Base-by-base conservation (phyloP, 805 yeast species). In the Yamadazyma laniorum region DNA sequence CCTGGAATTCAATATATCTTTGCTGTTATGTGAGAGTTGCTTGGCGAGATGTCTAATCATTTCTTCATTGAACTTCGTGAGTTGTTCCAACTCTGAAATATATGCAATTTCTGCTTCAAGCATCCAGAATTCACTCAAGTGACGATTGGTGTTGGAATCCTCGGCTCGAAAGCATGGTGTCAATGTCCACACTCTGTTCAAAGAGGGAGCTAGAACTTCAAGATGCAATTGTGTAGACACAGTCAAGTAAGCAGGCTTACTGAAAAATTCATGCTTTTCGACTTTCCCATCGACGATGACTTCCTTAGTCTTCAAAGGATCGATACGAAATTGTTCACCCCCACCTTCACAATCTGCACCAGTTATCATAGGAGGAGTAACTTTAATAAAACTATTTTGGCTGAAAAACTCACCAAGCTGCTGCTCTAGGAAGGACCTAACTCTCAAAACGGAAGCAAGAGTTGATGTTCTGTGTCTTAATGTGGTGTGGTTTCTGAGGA, bases 311-410 rank as follows among this genome's bases (percentile, higher is more conserved):
- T 37, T 27, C 23, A 43, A 25, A 1, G 74, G 61, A 30, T 67
- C 71, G 8, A 90, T 63, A 32, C 63, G 65, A 48, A 93, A 93
- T 44, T 85, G 76, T 55, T 93, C 98, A 4, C 98, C 98, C 3
- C 95, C 97, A 13, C 99, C 98, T 63, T 93, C 99, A 56, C 98
- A 91, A 58, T 93, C 99, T 1, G 95, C 79, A 8, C 86, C 70
- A 0, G 99, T 93, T 16, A 91, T 63, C 9, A 91, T 51, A 6
- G 99, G 99, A 3, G 98, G 95, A 18, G 80, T 70, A 0, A 86
- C 88, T 63, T 87, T 90, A 11, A 71, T 61, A 48, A 86, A 88
- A 11, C 74, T 74, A 14, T 72, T 50, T 0, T 53, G 39, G 14
- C 67, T 62, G 56, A 87, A 86, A 49, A 77, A 86, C 3, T 64